phyloP scores from a whole-genome alignment of 345 rosid genomes.

The Cardamine chenopodiifolia region DNA sequence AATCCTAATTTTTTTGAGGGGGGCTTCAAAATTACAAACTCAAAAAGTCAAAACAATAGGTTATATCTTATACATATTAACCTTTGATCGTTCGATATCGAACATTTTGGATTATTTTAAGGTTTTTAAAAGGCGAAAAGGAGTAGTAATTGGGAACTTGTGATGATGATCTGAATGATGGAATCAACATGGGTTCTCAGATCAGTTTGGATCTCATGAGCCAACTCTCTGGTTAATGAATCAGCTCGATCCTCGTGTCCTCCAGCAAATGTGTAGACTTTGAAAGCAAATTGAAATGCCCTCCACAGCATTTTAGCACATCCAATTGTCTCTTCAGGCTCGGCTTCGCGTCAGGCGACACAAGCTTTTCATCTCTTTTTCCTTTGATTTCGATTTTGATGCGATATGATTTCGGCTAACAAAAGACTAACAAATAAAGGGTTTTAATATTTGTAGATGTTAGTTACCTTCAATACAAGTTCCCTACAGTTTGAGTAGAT shows the following conservation, averaged over 20 bases:
- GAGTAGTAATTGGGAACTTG: neutral
- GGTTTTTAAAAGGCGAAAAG: no score
- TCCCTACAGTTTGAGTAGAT: constrained; percentile 88
- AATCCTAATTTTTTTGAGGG: constrained; percentile 24
- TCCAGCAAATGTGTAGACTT: constrained; percentile 82
- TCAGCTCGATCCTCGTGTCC: constrained; percentile 93
- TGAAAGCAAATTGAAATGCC: constrained; percentile 83
- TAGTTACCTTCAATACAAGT: constrained; percentile 69
- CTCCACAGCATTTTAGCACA: constrained; percentile 71
- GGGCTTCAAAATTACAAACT: constrained; percentile 30
- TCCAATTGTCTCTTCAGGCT: constrained; percentile 44
- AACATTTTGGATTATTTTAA: constrained; percentile 17
- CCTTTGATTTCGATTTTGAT: constrained; percentile 46
- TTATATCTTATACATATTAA: constrained; percentile 16
- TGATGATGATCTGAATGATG: neutral
- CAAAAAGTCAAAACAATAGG: constrained; percentile 22
- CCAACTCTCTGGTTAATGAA: constrained; percentile 69
- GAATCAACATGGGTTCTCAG: constrained; percentile 44
- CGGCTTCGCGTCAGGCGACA: constrained; percentile 37
- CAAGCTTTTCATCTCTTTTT: constrained; percentile 58
- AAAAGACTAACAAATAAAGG: neutral
- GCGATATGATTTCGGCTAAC: neutral
- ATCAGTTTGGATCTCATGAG: constrained; percentile 74
- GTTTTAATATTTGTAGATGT: neutral
- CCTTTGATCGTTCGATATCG: constrained; percentile 1